Conservation (phyloP, 345 rosid species). For the rapeseed (Brassica napus) region DNA sequence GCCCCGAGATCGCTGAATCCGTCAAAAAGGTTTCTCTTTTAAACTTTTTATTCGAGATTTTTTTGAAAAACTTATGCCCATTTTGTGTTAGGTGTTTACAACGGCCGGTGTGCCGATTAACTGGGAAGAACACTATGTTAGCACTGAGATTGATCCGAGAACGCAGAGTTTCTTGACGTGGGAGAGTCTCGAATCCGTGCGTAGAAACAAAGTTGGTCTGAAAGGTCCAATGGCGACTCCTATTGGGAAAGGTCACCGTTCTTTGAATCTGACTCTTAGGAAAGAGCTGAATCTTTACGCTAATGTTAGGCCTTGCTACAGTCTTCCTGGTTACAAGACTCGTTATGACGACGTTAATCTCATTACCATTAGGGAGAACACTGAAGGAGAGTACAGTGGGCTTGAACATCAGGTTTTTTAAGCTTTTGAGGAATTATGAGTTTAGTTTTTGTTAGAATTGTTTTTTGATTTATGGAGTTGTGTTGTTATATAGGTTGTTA, state of each 20-base stretch:
- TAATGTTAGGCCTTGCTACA: not conserved
- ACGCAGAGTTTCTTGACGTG: constrained; percentile 95
- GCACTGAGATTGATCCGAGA: constrained; percentile 82
- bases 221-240: constrained; percentile 64
- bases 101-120: constrained; percentile 84
- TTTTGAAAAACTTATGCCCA: too few species aligned
- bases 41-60: not conserved
- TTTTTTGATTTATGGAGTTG: not conserved
- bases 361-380: constrained; percentile 93
- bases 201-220: constrained; percentile 79
- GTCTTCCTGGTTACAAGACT: not conserved
- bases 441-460: not conserved
- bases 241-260: not conserved
- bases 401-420: constrained; percentile 81
- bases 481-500: constrained; percentile 66
- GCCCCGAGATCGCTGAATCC: constrained; percentile 97
- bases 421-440: constrained; percentile 16
- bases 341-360: constrained; percentile 86
- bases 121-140: constrained; percentile 96
- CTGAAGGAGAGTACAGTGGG: constrained; percentile 99
- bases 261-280: not conserved
- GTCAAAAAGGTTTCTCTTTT: constrained; percentile 66
- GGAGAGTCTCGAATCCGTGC: constrained; percentile 97
- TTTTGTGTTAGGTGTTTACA: constrained; percentile 54
- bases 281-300: not conserved